Base-by-base conservation (phyloP, 805 yeast species). In the Pichia cabralensis region DNA sequence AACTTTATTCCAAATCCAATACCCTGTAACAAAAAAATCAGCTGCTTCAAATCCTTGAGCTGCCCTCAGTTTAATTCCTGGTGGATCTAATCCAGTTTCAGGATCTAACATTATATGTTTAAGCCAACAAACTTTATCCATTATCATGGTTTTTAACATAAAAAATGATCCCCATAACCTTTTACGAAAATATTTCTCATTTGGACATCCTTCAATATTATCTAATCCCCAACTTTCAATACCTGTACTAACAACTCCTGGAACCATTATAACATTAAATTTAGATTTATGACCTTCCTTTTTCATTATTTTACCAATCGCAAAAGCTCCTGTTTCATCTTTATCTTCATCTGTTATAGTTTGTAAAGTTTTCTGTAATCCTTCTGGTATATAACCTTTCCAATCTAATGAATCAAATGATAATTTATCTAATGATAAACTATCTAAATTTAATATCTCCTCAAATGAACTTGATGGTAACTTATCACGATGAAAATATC, bases 1-100 rank as follows among this genome's bases (percentile, higher is more conserved):
- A 34, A 92, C 74, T 54, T 92, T 92, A 54, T 84, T 85, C 98
- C 98, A 92, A 49, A 92, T 84, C 98, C 98, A 92, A 56, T 92
- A 92, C 0, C 98, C 98, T 4, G 96, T 83, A 57, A 92, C 76
- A 50, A 92, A 92, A 58, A 85, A 92, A 58, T 92, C 98, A 1
- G 96, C 92, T 1, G 96, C 92, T 48, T 88, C 96, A 55, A 92
- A 83, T 0, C 98, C 98, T 54, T 83, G 95, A 1, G 96, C 89
- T 0, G 97, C 94, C 37, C 98, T 65, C 18, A 92, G 53, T 46
- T 68, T 80, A 46, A 83, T 70, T 34, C 81, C 71, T 1, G 81
- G 80, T 1, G 98, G 98, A 54, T 92, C 98, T 18, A 92, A 61
- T 0, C 98, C 98, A 0, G 97, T 92, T 37, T 74, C 76, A 0